Percentiles rank a stretch among this genome's conserved stretches.
phyloP scores from a whole-genome alignment of 164 flowering plant species.

The Aristolochia contorta region DNA sequence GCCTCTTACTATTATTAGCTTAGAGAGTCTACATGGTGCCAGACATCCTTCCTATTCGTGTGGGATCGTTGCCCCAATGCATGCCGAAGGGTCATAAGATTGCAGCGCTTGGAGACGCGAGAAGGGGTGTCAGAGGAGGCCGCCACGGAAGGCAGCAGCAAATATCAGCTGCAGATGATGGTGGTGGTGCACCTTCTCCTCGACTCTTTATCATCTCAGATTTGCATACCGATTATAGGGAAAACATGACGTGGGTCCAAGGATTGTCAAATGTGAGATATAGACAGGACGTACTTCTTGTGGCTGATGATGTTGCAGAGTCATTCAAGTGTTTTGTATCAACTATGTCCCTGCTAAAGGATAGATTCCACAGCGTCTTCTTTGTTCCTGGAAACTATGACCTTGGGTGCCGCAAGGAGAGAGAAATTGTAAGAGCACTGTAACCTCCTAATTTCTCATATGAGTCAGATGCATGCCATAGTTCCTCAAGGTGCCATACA shows the following conservation, averaged over 20 bases:
- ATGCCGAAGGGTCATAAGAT: no score
- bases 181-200: conserved; percentile 14
- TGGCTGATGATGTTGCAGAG: conserved; percentile 86
- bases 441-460: background rate
- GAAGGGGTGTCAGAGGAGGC: background rate
- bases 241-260: conserved; percentile 68
- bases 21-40: no score
- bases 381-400: conserved; percentile 77
- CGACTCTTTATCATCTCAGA: conserved; percentile 69
- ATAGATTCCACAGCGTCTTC: conserved; percentile 51
- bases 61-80: no score
- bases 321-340: conserved; percentile 35
- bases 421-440: conserved; percentile 23
- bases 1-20: no score
- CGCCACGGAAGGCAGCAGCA: conserved; percentile 17
- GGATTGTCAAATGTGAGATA: conserved; percentile 24
- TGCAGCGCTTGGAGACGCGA: no score
- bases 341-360: conserved; percentile 64
- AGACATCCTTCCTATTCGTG: no score
- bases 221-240: conserved; percentile 67
- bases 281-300: conserved; percentile 56
- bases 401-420: conserved; percentile 62
- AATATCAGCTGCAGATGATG: conserved; percentile 9
- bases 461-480: background rate
- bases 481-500: no score